phyloP scores from a whole-genome alignment of 2,329 filamentous ascomycete genomes.

The Fusarium udum region DNA sequence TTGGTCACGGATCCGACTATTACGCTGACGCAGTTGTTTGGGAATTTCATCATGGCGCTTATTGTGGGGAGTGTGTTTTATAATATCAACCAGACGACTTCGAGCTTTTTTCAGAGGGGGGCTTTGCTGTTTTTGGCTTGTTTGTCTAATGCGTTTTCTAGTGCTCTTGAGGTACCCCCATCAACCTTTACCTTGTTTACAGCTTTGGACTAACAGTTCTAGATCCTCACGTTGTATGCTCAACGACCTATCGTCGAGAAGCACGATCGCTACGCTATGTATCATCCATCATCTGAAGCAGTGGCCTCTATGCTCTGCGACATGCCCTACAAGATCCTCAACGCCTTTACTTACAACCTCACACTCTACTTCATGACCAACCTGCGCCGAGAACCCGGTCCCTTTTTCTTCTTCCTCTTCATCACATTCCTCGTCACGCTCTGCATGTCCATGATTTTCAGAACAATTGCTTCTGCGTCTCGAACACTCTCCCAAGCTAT shows the following conservation, averaged over 20 bases:
- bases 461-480: conserved; percentile 51
- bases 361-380: conserved; percentile 61
- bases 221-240: conserved; percentile 45
- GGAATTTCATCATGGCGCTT: conserved; percentile 59
- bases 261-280: conserved; percentile 48
- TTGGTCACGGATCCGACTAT: conserved; percentile 52
- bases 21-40: conserved; percentile 51
- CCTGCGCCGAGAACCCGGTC: conserved; percentile 53
- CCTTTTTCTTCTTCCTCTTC: conserved; percentile 58
- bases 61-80: conserved; percentile 64
- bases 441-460: conserved; percentile 57
- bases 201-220: conserved; percentile 40
- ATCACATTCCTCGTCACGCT: conserved; percentile 52
- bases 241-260: conserved; percentile 49
- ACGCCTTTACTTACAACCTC: conserved; percentile 53
- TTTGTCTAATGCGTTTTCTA: conserved; percentile 59
- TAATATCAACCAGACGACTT: conserved; percentile 53
- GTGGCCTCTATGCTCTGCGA: conserved; percentile 50
- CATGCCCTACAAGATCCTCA: conserved; percentile 52
- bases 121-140: conserved; percentile 61
- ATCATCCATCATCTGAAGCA: conserved; percentile 47
- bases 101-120: conserved; percentile 57
- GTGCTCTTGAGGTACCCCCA: conserved; percentile 42
- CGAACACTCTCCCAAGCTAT: conserved; percentile 61
- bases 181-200: fast-evolving